A percentile compares a stretch with the other conserved stretches of the same genome.
Conservation (phyloP, 208 protist species). For the Perkinsela sp. region DNA sequence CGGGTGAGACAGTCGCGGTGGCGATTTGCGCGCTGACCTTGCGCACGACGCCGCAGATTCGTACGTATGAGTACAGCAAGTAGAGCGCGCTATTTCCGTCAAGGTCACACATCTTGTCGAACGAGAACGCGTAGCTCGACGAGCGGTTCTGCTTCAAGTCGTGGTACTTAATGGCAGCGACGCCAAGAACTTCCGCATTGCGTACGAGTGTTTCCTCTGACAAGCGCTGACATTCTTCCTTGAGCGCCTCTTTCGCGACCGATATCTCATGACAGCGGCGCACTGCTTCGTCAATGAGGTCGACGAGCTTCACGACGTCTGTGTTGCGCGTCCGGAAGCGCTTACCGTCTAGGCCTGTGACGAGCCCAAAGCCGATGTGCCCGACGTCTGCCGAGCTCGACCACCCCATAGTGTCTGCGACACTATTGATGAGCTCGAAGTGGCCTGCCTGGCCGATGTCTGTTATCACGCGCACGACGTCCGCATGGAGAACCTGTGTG, state of each 20-base stretch:
- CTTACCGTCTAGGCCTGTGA: slow-evolving; percentile 63
- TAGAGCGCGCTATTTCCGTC: slow-evolving; percentile 86
- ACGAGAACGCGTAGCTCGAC: slow-evolving; percentile 78
- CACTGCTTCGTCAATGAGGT: slow-evolving; percentile 78
- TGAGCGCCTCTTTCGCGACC: slow-evolving; percentile 36
- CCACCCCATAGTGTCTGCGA: slow-evolving; percentile 57
- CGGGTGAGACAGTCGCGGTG: slow-evolving; percentile 10
- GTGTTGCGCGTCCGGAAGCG: slow-evolving; percentile 84
- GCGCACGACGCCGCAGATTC: slow-evolving; percentile 73
- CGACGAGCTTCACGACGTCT: slow-evolving; percentile 71
- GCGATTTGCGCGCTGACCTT: slow-evolving; percentile 42
- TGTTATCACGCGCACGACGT: slow-evolving; percentile 77
- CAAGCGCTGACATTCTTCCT: slow-evolving; percentile 33
- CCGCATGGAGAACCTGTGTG: slow-evolving; percentile 39
- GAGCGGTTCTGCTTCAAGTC: slow-evolving; percentile 75
- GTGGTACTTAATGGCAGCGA: slow-evolving; percentile 85
- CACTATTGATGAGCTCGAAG: slow-evolving; percentile 61
- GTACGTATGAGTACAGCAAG: slow-evolving; percentile 84
- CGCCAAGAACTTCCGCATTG: slow-evolving; percentile 62
- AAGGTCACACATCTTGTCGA: slow-evolving; percentile 79
- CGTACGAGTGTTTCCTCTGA: slow-evolving; percentile 35
- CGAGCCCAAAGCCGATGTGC: slow-evolving; percentile 72
- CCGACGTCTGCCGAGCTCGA: slow-evolving; percentile 45
- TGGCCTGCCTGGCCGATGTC: slow-evolving; percentile 77
- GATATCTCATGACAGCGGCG: slow-evolving; percentile 19